Evolutionary conservation across 2,329 filamentous ascomycete species (phyloP).

Genomic region (Calycina herbarum): DNA sequence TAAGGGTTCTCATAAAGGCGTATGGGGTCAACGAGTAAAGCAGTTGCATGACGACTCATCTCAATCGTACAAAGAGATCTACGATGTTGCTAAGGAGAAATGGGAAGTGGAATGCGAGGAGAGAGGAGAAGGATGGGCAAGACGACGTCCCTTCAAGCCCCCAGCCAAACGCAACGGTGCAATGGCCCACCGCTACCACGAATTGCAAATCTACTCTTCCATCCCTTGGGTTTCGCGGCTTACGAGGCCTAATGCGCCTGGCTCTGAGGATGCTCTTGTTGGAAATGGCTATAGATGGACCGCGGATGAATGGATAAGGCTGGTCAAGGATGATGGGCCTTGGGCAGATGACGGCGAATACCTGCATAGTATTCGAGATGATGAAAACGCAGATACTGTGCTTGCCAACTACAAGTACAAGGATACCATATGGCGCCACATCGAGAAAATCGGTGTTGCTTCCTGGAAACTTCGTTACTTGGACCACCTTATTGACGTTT

Average conservation of each 20-base stretch:
- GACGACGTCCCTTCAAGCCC: background rate
- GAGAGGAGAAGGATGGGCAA: background rate
- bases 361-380: too few relatives aligned
- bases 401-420: too few relatives aligned
- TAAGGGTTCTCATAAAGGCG: background rate
- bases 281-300: background rate
- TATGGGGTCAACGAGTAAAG: background rate
- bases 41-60: background rate
- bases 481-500: too few relatives aligned
- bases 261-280: background rate
- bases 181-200: background rate
- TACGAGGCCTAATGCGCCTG: background rate
- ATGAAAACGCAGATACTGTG: too few relatives aligned
- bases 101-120: background rate
- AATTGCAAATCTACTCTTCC: background rate
- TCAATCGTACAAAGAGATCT: background rate
- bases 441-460: too few relatives aligned
- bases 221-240: background rate
- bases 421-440: too few relatives aligned
- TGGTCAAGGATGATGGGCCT: background rate
- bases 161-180: background rate
- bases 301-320: background rate
- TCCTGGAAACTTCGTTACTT: too few relatives aligned
- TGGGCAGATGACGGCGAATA: too few relatives aligned
- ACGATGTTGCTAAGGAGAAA: background rate